These are phyloP conservation scores for Tylopilus vinaceipallidus DNA, from an alignment of 768 basidiomycete genomes.

Conservation along the genomic window DNA sequence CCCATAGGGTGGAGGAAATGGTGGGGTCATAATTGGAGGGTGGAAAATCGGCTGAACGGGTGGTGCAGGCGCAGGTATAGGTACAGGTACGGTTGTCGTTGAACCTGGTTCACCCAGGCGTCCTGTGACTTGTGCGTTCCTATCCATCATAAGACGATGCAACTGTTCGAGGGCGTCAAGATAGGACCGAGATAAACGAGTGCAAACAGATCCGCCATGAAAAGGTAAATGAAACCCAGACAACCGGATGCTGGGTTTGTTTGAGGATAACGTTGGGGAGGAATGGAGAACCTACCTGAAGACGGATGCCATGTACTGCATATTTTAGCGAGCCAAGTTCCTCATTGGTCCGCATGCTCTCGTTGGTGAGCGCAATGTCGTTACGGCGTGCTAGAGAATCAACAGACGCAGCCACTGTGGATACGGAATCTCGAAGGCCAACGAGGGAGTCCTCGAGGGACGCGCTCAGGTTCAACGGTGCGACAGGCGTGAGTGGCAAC, in stretches of 20 bases:
- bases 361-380: slow-evolving; percentile 68
- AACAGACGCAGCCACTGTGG: slow-evolving; percentile 55
- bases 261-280: no score
- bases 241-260: no score
- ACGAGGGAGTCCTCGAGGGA: slow-evolving; percentile 61
- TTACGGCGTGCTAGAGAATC: slow-evolving; percentile 61
- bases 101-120: slow-evolving; percentile 31
- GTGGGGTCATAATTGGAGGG: slow-evolving; percentile 31
- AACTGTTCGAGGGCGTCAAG: slow-evolving; percentile 36
- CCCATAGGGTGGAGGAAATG: slow-evolving; percentile 30
- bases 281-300: slow-evolving; percentile 70
- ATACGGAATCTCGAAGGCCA: slow-evolving; percentile 58
- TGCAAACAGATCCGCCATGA: slow-evolving; percentile 4
- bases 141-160: slow-evolving; percentile 75
- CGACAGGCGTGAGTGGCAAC: slow-evolving; percentile 39
- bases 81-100: slow-evolving; percentile 13
- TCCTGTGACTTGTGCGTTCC: slow-evolving; percentile 58
- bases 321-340: slow-evolving; percentile 69
- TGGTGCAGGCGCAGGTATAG: slow-evolving; percentile 21
- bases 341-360: slow-evolving; percentile 68
- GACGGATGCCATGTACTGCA: slow-evolving; percentile 70
- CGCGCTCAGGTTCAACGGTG: slow-evolving; percentile 61
- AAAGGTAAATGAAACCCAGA: slow-evolving; percentile 10
- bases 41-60: slow-evolving; percentile 24
- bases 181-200: slow-evolving; percentile 15